Evolutionary conservation across 176 grass and related monocot species (phyloP).

Genomic region (Musa itinerans): DNA sequence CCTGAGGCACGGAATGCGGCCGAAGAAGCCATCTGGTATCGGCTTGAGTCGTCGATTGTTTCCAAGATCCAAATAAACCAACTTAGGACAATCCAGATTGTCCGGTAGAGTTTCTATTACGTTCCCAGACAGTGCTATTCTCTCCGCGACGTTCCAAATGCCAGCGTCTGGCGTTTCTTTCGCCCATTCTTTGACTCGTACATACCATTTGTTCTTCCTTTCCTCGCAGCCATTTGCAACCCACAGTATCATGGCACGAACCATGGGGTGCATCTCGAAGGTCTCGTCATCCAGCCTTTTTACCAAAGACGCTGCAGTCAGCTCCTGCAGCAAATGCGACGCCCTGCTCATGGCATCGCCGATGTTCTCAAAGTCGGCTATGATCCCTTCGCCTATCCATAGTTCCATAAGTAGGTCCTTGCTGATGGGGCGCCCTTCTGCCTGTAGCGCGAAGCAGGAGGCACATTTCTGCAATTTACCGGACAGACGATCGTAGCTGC

Average conservation of each 20-base stretch:
- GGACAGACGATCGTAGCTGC: conserved; percentile 61
- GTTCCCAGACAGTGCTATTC: conserved; percentile 66
- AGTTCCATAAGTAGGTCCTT: conserved; percentile 69
- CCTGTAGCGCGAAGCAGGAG: conserved; percentile 61
- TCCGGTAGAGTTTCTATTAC: conserved; percentile 61
- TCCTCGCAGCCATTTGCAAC: conserved; percentile 63
- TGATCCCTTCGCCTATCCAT: conserved; percentile 75
- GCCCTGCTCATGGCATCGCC: conserved; percentile 75
- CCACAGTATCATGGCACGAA: conserved; percentile 77
- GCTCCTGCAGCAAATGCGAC: conserved; percentile 63
- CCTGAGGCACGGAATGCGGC: conserved; percentile 56
- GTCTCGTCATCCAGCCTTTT: conserved; percentile 52
- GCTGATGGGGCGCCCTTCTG: conserved; percentile 52
- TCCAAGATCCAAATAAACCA: conserved; percentile 66
- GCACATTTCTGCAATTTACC: conserved; percentile 57
- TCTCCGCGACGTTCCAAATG: conserved; percentile 65
- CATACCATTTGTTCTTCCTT: conserved; percentile 70
- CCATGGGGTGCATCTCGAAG: conserved; percentile 80
- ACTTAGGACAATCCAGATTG: conserved; percentile 42
- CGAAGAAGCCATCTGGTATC: conserved; percentile 77
- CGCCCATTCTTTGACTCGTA: conserved; percentile 27
- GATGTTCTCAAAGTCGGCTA: conserved; percentile 68
- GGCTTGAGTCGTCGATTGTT: conserved; percentile 44
- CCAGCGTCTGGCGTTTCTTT: conserved; percentile 57
- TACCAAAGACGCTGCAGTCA: conserved; percentile 67